Evolutionary conservation across 2,329 filamentous ascomycete genomes (phyloP).

Genomic region (Aspergillus sp.): DNA sequence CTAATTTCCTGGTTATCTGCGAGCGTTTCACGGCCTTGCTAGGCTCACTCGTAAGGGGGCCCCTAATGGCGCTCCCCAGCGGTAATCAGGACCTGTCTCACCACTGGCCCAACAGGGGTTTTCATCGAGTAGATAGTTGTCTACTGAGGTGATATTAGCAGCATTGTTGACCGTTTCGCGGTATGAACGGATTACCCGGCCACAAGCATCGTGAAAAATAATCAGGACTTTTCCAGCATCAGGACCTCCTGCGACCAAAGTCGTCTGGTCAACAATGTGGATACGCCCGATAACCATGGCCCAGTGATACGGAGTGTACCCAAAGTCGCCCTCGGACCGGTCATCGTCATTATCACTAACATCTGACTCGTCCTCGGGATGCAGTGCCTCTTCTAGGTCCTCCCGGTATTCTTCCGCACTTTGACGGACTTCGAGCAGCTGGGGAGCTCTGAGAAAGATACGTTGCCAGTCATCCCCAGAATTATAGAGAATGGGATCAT

Average conservation of each 20-base stretch:
- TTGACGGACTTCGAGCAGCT: neutral
- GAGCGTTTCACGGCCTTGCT: too few species aligned
- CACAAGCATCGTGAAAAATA: slow-evolving; percentile 9
- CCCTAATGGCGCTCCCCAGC: too few species aligned
- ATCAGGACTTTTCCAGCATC: slow-evolving; percentile 13
- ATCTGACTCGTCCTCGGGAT: neutral
- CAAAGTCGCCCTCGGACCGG: neutral
- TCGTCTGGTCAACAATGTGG: neutral
- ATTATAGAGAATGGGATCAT: neutral
- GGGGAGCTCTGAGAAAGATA: neutral
- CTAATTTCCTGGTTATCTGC: too few species aligned
- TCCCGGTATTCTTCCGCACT: neutral
- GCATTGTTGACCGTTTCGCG: neutral
- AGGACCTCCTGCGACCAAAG: neutral
- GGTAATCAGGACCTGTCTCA: neutral
- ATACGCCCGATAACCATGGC: neutral
- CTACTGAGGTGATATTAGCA: neutral
- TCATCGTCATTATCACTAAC: neutral
- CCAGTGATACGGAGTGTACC: neutral
- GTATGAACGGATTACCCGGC: slow-evolving; percentile 2
- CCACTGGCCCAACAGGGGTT: slow-evolving; percentile 1
- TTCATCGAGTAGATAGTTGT: slow-evolving; percentile 1
- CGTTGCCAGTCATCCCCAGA: neutral
- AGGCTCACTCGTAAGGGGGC: too few species aligned
- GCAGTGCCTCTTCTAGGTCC: neutral